A percentile compares a stretch with the other conserved stretches of the same genome.
Conservation (phyloP, 2,329 filamentous ascomycete species). For the Sporothrix protearum region DNA sequence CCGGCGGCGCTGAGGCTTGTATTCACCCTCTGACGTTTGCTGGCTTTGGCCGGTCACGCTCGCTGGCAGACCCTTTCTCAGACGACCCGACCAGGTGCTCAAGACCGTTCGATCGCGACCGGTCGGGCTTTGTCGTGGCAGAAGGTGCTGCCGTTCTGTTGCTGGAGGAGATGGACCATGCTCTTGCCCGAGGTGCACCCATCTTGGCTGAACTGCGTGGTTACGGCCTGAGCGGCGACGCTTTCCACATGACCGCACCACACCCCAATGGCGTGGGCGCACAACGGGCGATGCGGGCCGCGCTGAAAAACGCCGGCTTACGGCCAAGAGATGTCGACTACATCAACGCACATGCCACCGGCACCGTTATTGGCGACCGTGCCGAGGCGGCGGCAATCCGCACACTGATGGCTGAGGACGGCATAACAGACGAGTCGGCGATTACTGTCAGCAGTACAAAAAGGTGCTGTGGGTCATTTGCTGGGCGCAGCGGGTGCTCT, state of each 20-base stretch:
- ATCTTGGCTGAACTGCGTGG: conserved; percentile 89
- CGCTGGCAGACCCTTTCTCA: conserved; percentile 50
- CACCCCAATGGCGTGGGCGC: conserved; percentile 79
- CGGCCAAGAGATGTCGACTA: conserved; percentile 75
- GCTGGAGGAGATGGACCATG: conserved; percentile 87
- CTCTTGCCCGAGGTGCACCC: conserved; percentile 68
- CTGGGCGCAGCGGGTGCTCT: conserved; percentile 87
- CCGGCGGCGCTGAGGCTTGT: conserved; percentile 92
- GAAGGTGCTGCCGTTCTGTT: conserved; percentile 87
- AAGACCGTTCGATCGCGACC: conserved; percentile 76
- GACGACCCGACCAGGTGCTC: conserved; percentile 46
- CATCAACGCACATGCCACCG: conserved; percentile 93
- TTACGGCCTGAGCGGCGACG: conserved; percentile 88
- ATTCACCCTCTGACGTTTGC: conserved; percentile 92
- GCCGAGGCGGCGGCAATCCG: conserved; percentile 85
- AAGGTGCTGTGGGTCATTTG: conserved; percentile 87
- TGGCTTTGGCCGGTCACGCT: conserved; percentile 84
- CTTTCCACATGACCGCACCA: conserved; percentile 90
- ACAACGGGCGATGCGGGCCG: conserved; percentile 77
- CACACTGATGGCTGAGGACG: conserved; percentile 67
- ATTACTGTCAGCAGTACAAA: conserved; percentile 92
- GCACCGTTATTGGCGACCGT: conserved; percentile 77
- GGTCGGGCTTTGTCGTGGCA: conserved; percentile 85
- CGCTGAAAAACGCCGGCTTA: conserved; percentile 68
- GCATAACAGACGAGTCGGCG: conserved; percentile 55